Evolutionary conservation across 2,329 filamentous ascomycete genomes (phyloP).

Genomic region (Rhinocladiella mackenziei): DNA sequence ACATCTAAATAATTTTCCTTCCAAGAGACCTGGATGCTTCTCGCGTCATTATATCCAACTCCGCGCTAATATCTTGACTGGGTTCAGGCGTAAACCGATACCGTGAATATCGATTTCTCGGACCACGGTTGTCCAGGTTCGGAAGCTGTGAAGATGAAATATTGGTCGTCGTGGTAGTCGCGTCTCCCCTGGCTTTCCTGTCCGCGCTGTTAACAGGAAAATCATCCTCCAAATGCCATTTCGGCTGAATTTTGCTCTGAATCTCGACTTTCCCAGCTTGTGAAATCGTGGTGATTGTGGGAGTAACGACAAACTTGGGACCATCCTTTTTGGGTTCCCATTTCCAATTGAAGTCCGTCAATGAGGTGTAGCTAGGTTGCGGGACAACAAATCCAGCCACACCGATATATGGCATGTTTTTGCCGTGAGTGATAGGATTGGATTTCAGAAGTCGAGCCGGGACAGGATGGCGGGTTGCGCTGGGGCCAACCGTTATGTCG

Average conservation of each 20-base stretch:
- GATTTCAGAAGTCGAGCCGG: conserved; percentile 53
- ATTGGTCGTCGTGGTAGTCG: background rate
- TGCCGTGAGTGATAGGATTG: conserved; percentile 13
- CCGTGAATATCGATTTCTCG: background rate
- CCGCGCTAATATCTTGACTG: conserved; percentile 18
- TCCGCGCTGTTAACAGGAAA: conserved; percentile 16
- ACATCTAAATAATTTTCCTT: conserved; percentile 13
- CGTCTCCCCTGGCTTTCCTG: background rate
- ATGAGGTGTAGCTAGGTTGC: conserved; percentile 2
- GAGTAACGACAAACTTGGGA: conserved; percentile 22
- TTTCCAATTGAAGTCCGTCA: conserved; percentile 13
- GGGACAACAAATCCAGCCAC: conserved; percentile 29
- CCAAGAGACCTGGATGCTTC: conserved; percentile 2
- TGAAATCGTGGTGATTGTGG: conserved; percentile 14
- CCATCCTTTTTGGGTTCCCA: conserved; percentile 23
- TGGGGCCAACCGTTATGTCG: conserved; percentile 59
- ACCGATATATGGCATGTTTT: conserved; percentile 18
- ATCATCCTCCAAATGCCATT: conserved; percentile 21
- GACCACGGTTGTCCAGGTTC: conserved; percentile 3
- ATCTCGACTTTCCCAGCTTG: conserved; percentile 24
- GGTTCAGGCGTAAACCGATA: conserved; percentile 8
- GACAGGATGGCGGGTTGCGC: conserved; percentile 49
- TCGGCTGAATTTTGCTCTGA: conserved; percentile 9
- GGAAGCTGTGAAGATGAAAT: conserved; percentile 9
- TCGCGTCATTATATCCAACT: conserved; percentile 11